phyloP scores from a whole-genome alignment of 176 grass and related monocot species.

The Cenchrus purpureus region DNA sequence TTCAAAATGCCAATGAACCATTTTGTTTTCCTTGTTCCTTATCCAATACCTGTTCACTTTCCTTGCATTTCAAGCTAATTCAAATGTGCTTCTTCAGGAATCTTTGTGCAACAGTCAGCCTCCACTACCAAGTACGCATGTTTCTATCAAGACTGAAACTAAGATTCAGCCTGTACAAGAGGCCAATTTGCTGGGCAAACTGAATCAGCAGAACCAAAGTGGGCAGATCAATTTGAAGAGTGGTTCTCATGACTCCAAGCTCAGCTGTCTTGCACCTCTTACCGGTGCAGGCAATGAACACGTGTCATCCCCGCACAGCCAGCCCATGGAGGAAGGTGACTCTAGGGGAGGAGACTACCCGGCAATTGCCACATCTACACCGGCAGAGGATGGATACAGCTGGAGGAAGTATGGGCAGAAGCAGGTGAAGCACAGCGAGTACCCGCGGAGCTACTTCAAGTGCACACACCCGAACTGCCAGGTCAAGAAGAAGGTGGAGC shows the following conservation, averaged over 20 bases:
- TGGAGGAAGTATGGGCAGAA: constrained; percentile 99
- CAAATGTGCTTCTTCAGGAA: constrained; percentile 25
- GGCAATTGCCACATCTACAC: constrained; percentile 13
- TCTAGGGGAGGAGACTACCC: constrained; percentile 33
- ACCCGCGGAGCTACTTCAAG: constrained; percentile 94
- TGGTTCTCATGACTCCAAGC: constrained; percentile 23
- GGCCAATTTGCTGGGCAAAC: constrained; percentile 3
- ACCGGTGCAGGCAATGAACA: constrained; percentile 16
- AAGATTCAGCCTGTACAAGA: constrained; percentile 28
- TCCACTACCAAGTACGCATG: not conserved
- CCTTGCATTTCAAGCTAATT: not conserved
- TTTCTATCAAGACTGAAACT: constrained; percentile 42
- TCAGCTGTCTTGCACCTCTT: constrained; percentile 29
- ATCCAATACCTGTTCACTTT: not conserved
- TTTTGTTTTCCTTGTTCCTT: not conserved
- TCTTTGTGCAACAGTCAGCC: constrained; percentile 33
- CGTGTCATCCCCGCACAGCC: constrained; percentile 25
- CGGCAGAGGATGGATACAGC: constrained; percentile 84
- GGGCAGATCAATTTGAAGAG: constrained; percentile 27
- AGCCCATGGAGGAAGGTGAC: not conserved
- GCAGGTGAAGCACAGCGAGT: constrained; percentile 97
- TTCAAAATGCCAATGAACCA: not conserved
- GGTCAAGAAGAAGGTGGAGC: constrained; percentile 98
- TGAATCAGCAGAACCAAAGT: constrained; percentile 36
- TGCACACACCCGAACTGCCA: constrained; percentile 83